Percentiles rank a stretch among this genome's conserved stretches.
These are phyloP conservation scores for Ophiocordyceps camponoti-leonardi DNA, from an alignment of 2,329 filamentous ascomycete genomes.

Conservation along the genomic window DNA sequence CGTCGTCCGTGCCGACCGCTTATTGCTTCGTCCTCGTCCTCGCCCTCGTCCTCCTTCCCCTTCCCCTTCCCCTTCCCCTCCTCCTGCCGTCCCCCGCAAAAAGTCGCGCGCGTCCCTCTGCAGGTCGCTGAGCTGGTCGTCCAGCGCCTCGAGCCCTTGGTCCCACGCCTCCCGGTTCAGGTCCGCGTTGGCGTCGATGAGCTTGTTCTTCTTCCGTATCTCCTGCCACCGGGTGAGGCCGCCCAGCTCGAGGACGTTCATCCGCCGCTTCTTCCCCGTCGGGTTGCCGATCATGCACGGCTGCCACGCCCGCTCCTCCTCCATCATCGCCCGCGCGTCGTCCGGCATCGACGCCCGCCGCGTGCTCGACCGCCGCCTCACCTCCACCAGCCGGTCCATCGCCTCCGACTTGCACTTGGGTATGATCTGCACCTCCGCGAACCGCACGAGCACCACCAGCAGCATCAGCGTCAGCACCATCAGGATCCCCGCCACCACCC, in stretches of 20 bases:
- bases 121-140: conserved; percentile 18
- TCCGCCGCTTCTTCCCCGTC: conserved; percentile 46
- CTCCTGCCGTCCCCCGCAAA: conserved; percentile 3
- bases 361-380: conserved; percentile 29
- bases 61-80: conserved; percentile 1
- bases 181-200: conserved; percentile 29
- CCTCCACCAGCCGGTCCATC: conserved; percentile 34
- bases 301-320: conserved; percentile 45
- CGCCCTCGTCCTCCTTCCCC: no score
- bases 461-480: conserved; percentile 47
- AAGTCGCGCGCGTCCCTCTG: conserved; percentile 15
- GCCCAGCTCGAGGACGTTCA: conserved; percentile 57
- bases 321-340: conserved; percentile 20
- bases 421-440: conserved; percentile 50
- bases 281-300: conserved; percentile 58
- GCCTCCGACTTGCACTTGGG: conserved; percentile 39
- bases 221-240: conserved; percentile 54
- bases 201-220: conserved; percentile 42
- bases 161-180: conserved; percentile 18
- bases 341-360: conserved; percentile 24
- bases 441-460: conserved; percentile 43
- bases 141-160: conserved; percentile 18
- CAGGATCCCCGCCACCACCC: conserved; percentile 50
- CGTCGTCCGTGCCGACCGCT: conserved; percentile 6
- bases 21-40: no score